Percentiles rank a stretch among this genome's conserved stretches.
phyloP scores from a whole-genome alignment of 495 filamentous ascomycete genomes.

The Pseudevernia furfuracea region DNA sequence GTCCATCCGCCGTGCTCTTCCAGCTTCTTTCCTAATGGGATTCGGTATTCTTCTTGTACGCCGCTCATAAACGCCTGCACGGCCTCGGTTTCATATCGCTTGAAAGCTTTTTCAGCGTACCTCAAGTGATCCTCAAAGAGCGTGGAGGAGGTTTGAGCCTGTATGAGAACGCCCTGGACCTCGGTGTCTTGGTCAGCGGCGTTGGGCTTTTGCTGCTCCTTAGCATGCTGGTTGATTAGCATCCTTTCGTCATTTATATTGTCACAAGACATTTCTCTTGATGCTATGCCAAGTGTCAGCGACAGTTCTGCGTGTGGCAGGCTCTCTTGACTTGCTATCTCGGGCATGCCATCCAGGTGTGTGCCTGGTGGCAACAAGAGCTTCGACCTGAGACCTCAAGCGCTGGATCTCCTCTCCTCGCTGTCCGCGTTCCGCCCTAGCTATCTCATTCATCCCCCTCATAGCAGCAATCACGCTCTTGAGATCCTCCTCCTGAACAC shows the following conservation, averaged over 20 bases:
- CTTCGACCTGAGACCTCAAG: constrained; percentile 15
- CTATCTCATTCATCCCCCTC: constrained; percentile 1
- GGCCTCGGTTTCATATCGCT: constrained; percentile 22
- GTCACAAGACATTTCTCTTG: constrained; percentile 9
- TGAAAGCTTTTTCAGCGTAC: constrained; percentile 16
- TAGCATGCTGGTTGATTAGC: neutral
- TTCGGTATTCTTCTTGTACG: constrained; percentile 18
- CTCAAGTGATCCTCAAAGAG: constrained; percentile 26
- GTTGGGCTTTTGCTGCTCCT: neutral
- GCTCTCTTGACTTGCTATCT: constrained; percentile 8
- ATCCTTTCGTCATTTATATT: constrained; percentile 14
- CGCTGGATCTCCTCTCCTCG: constrained; percentile 18
- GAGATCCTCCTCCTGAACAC: constrained; percentile 11
- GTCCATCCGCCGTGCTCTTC: constrained; percentile 23
- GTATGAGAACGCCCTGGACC: neutral
- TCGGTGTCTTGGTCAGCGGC: neutral
- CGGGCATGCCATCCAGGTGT: neutral
- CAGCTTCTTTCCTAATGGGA: constrained; percentile 22
- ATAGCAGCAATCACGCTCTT: constrained; percentile 10
- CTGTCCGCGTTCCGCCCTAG: constrained; percentile 2
- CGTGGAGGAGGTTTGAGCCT: constrained; percentile 10
- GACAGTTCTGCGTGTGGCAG: neutral
- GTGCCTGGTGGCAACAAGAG: neutral
- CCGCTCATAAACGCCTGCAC: constrained; percentile 30
- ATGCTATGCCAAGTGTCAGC: neutral